Conservation (phyloP, 1,284 basidiomycete genomes). For the Tylopilus orsonianus region DNA sequence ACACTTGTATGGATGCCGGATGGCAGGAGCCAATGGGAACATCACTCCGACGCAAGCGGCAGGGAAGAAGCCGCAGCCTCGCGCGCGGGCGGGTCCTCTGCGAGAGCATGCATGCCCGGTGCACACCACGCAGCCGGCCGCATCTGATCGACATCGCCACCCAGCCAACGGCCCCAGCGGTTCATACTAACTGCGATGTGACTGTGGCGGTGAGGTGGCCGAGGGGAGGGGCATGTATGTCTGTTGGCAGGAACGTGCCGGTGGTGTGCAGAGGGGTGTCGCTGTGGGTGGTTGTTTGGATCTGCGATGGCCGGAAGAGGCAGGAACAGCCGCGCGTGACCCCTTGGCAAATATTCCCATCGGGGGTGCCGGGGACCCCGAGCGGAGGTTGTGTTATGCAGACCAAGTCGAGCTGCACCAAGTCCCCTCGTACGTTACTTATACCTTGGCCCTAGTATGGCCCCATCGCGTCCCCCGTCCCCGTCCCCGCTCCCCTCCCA, state of each 20-base stretch:
- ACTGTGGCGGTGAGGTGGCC: slow-evolving; percentile 14
- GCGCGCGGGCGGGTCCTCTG: neutral
- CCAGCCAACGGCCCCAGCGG: neutral
- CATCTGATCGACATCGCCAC: slow-evolving; percentile 2
- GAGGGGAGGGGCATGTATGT: neutral
- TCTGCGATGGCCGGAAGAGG: slow-evolving; percentile 14
- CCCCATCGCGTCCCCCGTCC: slow-evolving; percentile 21
- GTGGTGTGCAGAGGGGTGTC: neutral
- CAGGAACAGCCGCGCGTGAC: slow-evolving; percentile 12
- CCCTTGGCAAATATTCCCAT: slow-evolving; percentile 21
- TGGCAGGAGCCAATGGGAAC: no score
- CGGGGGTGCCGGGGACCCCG: slow-evolving; percentile 31
- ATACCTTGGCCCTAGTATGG: slow-evolving; percentile 34
- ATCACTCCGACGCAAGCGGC: slow-evolving; percentile 22
- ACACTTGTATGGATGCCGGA: slow-evolving; percentile 8
- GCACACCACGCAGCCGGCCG: no score
- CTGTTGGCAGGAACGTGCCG: slow-evolving; percentile 1
- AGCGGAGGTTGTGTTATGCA: slow-evolving; percentile 12
- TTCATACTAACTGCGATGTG: slow-evolving; percentile 4
- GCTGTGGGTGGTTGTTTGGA: slow-evolving; percentile 6
- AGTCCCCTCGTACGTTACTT: slow-evolving; percentile 31
- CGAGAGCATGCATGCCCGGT: no score
- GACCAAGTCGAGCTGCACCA: slow-evolving; percentile 5
- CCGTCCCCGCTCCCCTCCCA: slow-evolving; percentile 12
- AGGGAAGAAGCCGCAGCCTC: neutral